phyloP scores from a whole-genome alignment of 495 filamentous ascomycete genomes.

The Tetracladium setigerum region DNA sequence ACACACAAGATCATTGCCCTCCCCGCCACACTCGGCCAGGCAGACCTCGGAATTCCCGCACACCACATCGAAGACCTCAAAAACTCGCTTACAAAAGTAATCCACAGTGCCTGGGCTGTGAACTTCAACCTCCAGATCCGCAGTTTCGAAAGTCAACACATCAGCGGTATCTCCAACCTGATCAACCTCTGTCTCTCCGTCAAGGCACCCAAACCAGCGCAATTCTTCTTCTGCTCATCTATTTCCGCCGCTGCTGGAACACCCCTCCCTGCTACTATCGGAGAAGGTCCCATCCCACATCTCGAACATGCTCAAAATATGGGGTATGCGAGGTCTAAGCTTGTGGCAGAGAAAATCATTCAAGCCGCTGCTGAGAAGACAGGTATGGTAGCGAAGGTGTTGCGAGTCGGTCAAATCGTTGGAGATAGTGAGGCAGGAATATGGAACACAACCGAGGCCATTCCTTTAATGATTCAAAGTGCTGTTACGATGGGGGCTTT shows the following conservation, averaged over 20 bases:
- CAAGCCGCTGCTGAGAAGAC: constrained; percentile 22
- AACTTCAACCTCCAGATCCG: constrained; percentile 43
- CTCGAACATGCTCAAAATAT: constrained; percentile 40
- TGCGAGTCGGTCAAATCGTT: constrained; percentile 53
- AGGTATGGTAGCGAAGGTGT: constrained; percentile 30
- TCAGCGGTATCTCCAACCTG: constrained; percentile 44
- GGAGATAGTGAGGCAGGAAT: constrained; percentile 46
- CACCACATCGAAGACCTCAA: constrained; percentile 30
- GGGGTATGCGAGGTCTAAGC: constrained; percentile 57
- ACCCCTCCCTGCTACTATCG: constrained; percentile 27
- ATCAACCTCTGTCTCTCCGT: constrained; percentile 44
- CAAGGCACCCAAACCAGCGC: constrained; percentile 32
- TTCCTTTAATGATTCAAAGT: constrained; percentile 47
- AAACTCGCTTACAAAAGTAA: constrained; percentile 36
- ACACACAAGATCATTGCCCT: constrained; percentile 35
- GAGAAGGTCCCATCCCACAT: constrained; percentile 31
- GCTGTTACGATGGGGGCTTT: constrained; percentile 39
- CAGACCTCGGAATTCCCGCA: constrained; percentile 36
- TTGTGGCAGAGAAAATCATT: constrained; percentile 49
- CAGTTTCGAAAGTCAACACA: constrained; percentile 37
- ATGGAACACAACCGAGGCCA: constrained; percentile 58
- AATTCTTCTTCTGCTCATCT: constrained; percentile 43
- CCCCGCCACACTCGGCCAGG: constrained; percentile 31
- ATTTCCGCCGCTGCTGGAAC: constrained; percentile 39
- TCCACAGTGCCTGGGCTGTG: constrained; percentile 53